Evolutionary conservation across 139 green algal species (phyloP).

Genomic region (Volvox africanus): DNA sequence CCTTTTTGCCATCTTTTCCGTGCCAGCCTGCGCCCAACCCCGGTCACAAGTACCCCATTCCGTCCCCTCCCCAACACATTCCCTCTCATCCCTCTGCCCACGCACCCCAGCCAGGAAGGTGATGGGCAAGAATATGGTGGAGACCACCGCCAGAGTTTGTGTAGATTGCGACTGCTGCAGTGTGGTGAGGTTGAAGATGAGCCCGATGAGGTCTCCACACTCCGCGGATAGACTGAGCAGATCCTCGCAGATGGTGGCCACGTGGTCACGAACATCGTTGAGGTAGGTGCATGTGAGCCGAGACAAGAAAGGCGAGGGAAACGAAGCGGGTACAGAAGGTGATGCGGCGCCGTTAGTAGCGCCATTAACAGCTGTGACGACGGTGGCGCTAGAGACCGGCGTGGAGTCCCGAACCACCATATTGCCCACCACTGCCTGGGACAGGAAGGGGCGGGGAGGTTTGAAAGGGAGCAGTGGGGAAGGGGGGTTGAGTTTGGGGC

Average conservation of each 20-base stretch:
- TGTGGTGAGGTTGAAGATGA: constrained; percentile 50
- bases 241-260: constrained; percentile 30
- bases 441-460: background rate
- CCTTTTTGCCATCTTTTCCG: no score
- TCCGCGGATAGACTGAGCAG: constrained; percentile 11
- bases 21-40: background rate
- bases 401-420: constrained; percentile 32
- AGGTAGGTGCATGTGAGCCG: constrained; percentile 26
- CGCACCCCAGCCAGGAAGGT: constrained; percentile 53
- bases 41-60: background rate
- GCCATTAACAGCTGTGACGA: background rate
- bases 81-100: background rate
- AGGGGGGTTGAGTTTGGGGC: background rate
- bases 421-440: constrained; percentile 18
- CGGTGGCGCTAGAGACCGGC: background rate
- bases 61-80: background rate
- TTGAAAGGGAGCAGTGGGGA: background rate
- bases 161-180: constrained; percentile 32
- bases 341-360: background rate
- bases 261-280: constrained; percentile 31
- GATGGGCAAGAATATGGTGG: constrained; percentile 56
- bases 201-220: constrained; percentile 43
- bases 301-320: constrained; percentile 4
- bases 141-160: constrained; percentile 40
- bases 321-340: background rate